Conservation (phyloP, 176 grass and related monocot species). For the Alopecurus myosuroides region DNA sequence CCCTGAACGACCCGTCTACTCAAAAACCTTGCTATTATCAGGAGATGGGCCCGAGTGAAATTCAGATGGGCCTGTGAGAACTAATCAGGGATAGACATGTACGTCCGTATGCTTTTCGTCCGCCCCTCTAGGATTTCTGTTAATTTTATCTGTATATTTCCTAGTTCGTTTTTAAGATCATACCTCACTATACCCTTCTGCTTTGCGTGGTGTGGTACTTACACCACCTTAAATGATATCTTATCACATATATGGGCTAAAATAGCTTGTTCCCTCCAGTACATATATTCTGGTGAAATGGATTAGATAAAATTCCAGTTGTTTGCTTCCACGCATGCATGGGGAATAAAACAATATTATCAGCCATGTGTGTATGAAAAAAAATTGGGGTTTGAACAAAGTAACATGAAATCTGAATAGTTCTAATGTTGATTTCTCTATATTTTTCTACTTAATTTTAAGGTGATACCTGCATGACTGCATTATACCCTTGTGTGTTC, state of each 20-base stretch:
- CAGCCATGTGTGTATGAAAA: no score
- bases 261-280: background rate
- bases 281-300: background rate
- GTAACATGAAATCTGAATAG: no score
- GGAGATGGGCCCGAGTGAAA: no score
- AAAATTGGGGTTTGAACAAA: no score
- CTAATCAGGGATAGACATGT: no score
- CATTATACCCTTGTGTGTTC: background rate
- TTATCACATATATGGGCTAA: no score
- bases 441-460: background rate
- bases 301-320: background rate
- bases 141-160: background rate
- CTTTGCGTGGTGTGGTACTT: background rate
- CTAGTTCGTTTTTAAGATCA: background rate
- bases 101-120: no score
- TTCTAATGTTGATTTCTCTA: no score
- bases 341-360: background rate
- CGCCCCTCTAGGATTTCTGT: no score
- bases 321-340: background rate
- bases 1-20: no score
- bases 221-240: background rate
- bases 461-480: background rate
- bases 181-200: background rate
- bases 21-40: no score
- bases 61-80: no score